phyloP scores from a whole-genome alignment of 179 eudicot genomes.

The Pouteria campechiana region DNA sequence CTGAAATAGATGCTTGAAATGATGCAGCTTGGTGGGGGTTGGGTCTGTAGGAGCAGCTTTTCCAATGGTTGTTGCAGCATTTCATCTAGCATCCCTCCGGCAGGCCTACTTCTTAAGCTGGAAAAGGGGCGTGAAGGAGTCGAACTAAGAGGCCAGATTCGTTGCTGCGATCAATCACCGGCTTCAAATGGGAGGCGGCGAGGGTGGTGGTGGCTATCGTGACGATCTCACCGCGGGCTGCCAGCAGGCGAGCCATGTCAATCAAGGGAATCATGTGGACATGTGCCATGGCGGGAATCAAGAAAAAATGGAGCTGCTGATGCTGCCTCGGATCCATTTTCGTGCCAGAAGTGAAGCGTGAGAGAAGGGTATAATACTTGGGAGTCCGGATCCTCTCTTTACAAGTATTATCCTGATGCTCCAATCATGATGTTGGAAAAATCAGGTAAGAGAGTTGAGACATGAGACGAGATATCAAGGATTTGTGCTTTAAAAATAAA shows the following conservation, averaged over 20 bases:
- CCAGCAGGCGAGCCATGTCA: conserved; percentile 13
- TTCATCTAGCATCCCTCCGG: conserved; percentile 12
- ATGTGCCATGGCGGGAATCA: conserved; percentile 16
- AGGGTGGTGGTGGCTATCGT: conserved; percentile 20
- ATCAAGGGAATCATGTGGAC: conserved; percentile 23
- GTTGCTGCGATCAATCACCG: conserved; percentile 7
- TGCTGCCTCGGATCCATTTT: too few species aligned
- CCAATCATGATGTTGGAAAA: too few species aligned
- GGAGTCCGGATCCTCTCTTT: too few species aligned
- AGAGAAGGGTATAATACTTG: too few species aligned
- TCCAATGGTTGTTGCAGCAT: conserved; percentile 14
- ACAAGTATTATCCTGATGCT: too few species aligned
- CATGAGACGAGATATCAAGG: too few species aligned
- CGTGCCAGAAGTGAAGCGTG: too few species aligned
- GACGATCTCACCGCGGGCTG: conserved; percentile 8
- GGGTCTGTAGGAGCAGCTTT: background rate
- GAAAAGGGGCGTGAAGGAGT: conserved; percentile 8
- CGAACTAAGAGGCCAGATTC: conserved; percentile 10
- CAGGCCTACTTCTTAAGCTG: conserved; percentile 14
- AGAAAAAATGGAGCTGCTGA: conserved; percentile 8
- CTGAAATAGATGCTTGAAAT: too few species aligned
- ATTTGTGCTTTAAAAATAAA: too few species aligned
- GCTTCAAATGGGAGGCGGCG: conserved; percentile 7
- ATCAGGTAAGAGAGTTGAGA: too few species aligned
- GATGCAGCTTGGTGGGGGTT: conserved; percentile 15